Conservation (phyloP, 2,329 filamentous ascomycete genomes). For the Exophiala dermatitidis region DNA sequence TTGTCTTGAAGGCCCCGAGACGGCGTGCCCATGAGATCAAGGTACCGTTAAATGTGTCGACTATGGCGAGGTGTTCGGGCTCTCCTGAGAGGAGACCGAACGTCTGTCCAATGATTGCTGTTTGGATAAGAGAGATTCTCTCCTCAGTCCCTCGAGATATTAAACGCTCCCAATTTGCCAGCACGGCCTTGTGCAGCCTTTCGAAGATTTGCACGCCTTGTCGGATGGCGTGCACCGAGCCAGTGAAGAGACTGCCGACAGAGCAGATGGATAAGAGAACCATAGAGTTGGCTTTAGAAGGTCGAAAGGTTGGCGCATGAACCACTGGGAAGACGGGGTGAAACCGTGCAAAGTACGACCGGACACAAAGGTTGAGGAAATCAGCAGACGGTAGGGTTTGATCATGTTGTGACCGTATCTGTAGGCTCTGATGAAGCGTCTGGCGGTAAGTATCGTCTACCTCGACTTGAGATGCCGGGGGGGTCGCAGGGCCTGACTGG, state of each 20-base stretch:
- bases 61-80: constrained; percentile 28
- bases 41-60: constrained; percentile 31
- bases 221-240: constrained; percentile 29
- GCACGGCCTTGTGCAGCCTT: constrained; percentile 30
- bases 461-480: constrained; percentile 18
- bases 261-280: constrained; percentile 36
- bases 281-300: constrained; percentile 27
- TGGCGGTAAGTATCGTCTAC: constrained; percentile 24
- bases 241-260: constrained; percentile 34
- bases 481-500: constrained; percentile 16
- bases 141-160: constrained; percentile 23
- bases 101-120: constrained; percentile 30
- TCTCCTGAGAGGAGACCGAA: constrained; percentile 30
- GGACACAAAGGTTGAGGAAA: constrained; percentile 24
- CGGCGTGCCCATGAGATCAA: constrained; percentile 30
- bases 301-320: constrained; percentile 24
- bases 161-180: constrained; percentile 29
- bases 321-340: constrained; percentile 23
- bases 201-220: constrained; percentile 31
- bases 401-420: constrained; percentile 19
- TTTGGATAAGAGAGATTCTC: constrained; percentile 28
- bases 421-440: constrained; percentile 20
- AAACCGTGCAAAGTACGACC: constrained; percentile 22
- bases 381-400: constrained; percentile 20
- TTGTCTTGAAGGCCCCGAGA: constrained; percentile 24